Conservation (phyloP, 1,284 basidiomycete species). For the Schizophyllum amplum region DNA sequence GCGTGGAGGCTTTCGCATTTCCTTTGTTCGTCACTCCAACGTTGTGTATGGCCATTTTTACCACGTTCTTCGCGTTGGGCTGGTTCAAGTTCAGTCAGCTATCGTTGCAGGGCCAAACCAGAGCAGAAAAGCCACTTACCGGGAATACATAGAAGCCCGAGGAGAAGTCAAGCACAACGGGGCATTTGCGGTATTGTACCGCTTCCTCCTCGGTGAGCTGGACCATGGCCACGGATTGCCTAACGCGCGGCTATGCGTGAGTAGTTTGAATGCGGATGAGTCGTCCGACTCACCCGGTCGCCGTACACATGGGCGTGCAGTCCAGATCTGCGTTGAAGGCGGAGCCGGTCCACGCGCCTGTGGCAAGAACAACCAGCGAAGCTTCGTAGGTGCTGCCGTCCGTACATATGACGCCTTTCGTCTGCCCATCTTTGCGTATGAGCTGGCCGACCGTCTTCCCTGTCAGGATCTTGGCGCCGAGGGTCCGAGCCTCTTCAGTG, state of each 20-base stretch:
- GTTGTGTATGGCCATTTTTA: conserved; percentile 71
- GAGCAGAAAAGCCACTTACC: conserved; percentile 31
- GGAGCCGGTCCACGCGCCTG: conserved; percentile 81
- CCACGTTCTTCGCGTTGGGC: conserved; percentile 61
- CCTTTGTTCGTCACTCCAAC: conserved; percentile 7
- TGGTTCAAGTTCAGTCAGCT: no score
- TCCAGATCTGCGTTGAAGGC: conserved; percentile 52
- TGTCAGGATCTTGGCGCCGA: conserved; percentile 56
- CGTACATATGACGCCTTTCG: conserved; percentile 55
- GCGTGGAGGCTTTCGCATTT: conserved; percentile 44
- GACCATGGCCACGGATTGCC: conserved; percentile 73
- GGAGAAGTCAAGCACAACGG: conserved; percentile 67
- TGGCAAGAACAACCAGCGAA: conserved; percentile 55
- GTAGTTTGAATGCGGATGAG: no score
- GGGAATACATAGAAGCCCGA: conserved; percentile 74
- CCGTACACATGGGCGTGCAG: conserved; percentile 42
- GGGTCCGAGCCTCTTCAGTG: conserved; percentile 44
- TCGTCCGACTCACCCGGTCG: conserved; percentile 52
- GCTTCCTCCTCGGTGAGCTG: conserved; percentile 68
- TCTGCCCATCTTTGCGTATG: conserved; percentile 31
- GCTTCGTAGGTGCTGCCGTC: conserved; percentile 53
- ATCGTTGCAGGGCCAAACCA: neutral
- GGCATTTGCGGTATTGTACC: conserved; percentile 48
- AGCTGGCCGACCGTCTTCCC: conserved; percentile 52
- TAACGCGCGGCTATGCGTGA: no score